Base-by-base conservation (phyloP, 78 protist species). In the Tieghemostelium lacteum region DNA sequence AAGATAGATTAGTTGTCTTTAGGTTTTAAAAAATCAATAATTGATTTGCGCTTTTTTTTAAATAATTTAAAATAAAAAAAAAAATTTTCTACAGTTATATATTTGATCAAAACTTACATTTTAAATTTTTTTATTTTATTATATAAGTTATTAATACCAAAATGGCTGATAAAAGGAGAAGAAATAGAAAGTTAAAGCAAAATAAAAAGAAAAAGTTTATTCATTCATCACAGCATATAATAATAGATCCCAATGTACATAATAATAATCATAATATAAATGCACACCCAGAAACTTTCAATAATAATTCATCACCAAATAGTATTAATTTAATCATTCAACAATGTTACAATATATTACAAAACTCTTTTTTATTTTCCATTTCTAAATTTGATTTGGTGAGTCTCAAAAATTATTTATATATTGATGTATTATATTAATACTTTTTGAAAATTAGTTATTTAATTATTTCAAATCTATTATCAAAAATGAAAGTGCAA, bases 141-240 rank as follows among this genome's bases (percentile, higher is more conserved):
- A n/a, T n/a, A n/a, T n/a, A n/a, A n/a, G n/a, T n/a, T n/a, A n/a
- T n/a, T n/a, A 50, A n/a, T 29, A 37, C n/a, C n/a, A 64, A 64
- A 17, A 22, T 83, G 1, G 77, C 74, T 29, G 89, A 83, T 31
- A 83, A 83, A 58, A 83, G 89, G 52, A 83, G 55, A 58, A 63
- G 39, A 55, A 69, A 45, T 40, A 55, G 54, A 45, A 69, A 54
- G 31, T 55, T 40, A 69, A 75, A 83, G 57, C 31, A 67, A 19
- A 77, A 54, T 64, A 64, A 64, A 66, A 78, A 77, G 17, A 66
- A 69, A 39, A 69, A 83, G 42, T 69, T 50, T 34, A 64, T 36
- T 45, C 37, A 42, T 42, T 50, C 22, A 37, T 36, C 34, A 36
- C 58, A 31, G 20, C 22, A 37, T 6, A 29, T 8, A 31, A 40